Conservation (phyloP, 2,329 filamentous ascomycete genomes). For the Penicillium janthinellum region DNA sequence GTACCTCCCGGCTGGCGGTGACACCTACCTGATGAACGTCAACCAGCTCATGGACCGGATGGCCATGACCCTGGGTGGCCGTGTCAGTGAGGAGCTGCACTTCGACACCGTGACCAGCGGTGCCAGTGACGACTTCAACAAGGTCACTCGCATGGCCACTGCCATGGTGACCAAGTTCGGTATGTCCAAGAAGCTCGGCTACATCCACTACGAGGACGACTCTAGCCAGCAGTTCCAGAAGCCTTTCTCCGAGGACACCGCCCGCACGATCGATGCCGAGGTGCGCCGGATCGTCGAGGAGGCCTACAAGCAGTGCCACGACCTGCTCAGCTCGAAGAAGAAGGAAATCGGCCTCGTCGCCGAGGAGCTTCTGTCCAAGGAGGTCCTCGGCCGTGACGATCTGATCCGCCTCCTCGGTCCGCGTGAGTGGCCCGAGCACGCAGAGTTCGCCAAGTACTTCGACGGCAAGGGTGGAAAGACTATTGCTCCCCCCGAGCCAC, state of each 20-base stretch:
- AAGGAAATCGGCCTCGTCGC: slow-evolving; percentile 84
- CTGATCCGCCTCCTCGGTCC: slow-evolving; percentile 85
- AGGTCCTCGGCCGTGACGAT: slow-evolving; percentile 88
- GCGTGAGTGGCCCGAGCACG: slow-evolving; percentile 78
- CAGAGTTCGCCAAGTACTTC: slow-evolving; percentile 96
- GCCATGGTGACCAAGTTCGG: slow-evolving; percentile 99
- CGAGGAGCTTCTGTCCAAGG: slow-evolving; percentile 89
- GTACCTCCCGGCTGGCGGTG: slow-evolving; percentile 80
- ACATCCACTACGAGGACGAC: slow-evolving; percentile 84
- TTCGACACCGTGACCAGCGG: slow-evolving; percentile 96
- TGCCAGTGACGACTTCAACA: slow-evolving; percentile 96
- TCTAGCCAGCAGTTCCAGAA: slow-evolving; percentile 78
- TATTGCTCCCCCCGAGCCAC: slow-evolving; percentile 54
- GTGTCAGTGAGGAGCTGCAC: slow-evolving; percentile 93
- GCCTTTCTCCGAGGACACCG: slow-evolving; percentile 93
- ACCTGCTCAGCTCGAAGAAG: slow-evolving; percentile 82
- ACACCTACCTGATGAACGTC: slow-evolving; percentile 94
- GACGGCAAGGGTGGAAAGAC: slow-evolving; percentile 54
- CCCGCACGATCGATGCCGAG: slow-evolving; percentile 86
- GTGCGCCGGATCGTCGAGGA: slow-evolving; percentile 89
- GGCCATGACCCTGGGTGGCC: slow-evolving; percentile 97
- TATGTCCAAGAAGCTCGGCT: slow-evolving; percentile 93
- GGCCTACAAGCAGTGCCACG: slow-evolving; percentile 87
- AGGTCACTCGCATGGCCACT: slow-evolving; percentile 93
- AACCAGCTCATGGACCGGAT: slow-evolving; percentile 98